Conservation (phyloP, 108 stramenopile genomes). For the Cyclotella cryptica region DNA sequence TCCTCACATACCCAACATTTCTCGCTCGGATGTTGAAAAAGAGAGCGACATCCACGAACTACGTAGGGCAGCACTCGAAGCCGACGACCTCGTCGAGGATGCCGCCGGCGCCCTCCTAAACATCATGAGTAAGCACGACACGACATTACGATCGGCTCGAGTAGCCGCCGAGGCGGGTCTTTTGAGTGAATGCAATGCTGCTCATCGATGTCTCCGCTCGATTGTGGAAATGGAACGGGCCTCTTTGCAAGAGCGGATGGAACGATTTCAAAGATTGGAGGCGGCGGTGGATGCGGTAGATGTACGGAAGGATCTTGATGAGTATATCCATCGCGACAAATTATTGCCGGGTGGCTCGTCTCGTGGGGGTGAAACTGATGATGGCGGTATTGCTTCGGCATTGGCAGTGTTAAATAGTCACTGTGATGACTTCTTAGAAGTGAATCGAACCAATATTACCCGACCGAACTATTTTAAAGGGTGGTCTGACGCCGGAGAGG, state of each 20-base stretch:
- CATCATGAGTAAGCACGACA: constrained; percentile 64
- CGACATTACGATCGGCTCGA: constrained; percentile 66
- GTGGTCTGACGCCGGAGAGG: constrained; percentile 39
- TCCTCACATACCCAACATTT: constrained; percentile 23
- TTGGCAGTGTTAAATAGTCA: constrained; percentile 73
- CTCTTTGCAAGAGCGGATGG: constrained; percentile 61
- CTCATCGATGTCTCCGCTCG: constrained; percentile 55
- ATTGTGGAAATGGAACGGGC: constrained; percentile 65
- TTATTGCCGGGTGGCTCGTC: constrained; percentile 53
- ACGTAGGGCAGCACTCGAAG: constrained; percentile 59
- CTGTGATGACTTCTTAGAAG: constrained; percentile 42
- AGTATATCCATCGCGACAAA: constrained; percentile 69
- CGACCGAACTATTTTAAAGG: constrained; percentile 40
- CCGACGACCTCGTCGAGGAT: constrained; percentile 69
- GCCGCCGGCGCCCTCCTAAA: constrained; percentile 63
- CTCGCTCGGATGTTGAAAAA: constrained; percentile 68
- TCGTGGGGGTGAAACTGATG: constrained; percentile 73
- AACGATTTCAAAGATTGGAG: constrained; percentile 63
- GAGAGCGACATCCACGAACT: constrained; percentile 64
- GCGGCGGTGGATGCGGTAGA: constrained; percentile 57
- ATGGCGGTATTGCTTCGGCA: constrained; percentile 81
- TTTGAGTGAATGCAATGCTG: constrained; percentile 68
- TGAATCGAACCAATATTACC: constrained; percentile 13
- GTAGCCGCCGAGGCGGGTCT: constrained; percentile 75
- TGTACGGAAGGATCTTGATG: constrained; percentile 73